Conservation (phyloP, 805 yeast species). For the Ogataea paradorogensis region DNA sequence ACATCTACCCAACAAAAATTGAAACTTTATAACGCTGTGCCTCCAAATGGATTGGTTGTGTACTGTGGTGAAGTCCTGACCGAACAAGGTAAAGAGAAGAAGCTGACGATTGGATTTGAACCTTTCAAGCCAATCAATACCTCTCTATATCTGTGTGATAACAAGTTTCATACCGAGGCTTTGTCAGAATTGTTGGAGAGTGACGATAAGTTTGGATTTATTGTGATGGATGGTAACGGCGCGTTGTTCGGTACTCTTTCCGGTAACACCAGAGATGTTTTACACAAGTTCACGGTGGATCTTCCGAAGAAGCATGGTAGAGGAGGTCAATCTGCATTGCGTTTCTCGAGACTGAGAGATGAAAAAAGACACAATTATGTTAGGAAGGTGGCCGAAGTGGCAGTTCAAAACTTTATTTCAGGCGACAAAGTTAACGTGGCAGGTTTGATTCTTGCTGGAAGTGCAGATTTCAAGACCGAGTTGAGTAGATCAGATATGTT, state of each 20-base stretch:
- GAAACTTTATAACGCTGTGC: slow-evolving; percentile 84
- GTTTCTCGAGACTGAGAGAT: slow-evolving; percentile 98
- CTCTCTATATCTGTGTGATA: slow-evolving; percentile 93
- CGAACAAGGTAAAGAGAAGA: slow-evolving; percentile 96
- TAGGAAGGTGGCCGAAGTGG: slow-evolving; percentile 96
- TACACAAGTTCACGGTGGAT: slow-evolving; percentile 95
- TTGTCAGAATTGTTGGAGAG: slow-evolving; percentile 89
- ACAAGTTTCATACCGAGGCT: slow-evolving; percentile 97
- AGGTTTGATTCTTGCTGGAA: slow-evolving; percentile 96
- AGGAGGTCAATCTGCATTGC: slow-evolving; percentile 99
- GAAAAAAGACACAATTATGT: slow-evolving; percentile 99
- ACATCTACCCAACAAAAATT: slow-evolving; percentile 95
- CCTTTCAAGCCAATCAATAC: slow-evolving; percentile 99
- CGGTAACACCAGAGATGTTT: slow-evolving; percentile 94
- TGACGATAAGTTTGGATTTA: slow-evolving; percentile 96
- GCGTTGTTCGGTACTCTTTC: slow-evolving; percentile 91
- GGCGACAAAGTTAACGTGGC: slow-evolving; percentile 90
- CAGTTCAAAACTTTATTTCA: slow-evolving; percentile 96
- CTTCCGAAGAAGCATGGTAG: slow-evolving; percentile 99
- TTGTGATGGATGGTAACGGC: slow-evolving; percentile 99
- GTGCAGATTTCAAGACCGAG: slow-evolving; percentile 98
- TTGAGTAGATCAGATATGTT: slow-evolving; percentile 89
- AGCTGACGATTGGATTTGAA: slow-evolving; percentile 94
- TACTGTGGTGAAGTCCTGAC: slow-evolving; percentile 99
- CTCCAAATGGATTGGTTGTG: slow-evolving; percentile 90